phyloP scores from a whole-genome alignment of 208 protist genomes.

The Histomonas meleagridis region DNA sequence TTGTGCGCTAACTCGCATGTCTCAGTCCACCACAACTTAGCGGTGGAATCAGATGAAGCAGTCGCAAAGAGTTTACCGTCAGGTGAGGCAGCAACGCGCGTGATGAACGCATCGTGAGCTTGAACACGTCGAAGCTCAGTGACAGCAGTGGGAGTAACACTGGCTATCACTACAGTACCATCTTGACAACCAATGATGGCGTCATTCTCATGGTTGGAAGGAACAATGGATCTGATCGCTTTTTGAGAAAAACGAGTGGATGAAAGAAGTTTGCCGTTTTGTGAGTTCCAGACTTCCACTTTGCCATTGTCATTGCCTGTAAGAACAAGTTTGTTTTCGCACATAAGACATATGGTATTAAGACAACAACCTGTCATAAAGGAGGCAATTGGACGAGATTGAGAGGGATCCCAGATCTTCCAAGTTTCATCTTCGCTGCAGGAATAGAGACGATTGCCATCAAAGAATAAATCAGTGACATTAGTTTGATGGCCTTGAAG shows the following conservation, averaged over 20 bases:
- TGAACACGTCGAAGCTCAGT: not conserved
- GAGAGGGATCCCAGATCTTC: not conserved
- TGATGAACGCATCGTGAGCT: not conserved
- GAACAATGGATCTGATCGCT: not conserved
- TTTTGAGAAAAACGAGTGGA: not conserved
- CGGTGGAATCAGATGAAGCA: not conserved
- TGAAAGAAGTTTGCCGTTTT: not conserved
- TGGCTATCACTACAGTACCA: not conserved
- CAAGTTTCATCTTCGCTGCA: constrained; percentile 6
- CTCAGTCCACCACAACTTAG: not conserved
- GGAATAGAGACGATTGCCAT: not conserved
- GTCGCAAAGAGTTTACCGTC: constrained; percentile 21
- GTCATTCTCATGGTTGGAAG: not conserved
- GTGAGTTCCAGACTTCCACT: not conserved
- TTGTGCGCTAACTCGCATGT: not conserved
- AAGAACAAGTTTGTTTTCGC: not conserved
- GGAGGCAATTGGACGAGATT: not conserved
- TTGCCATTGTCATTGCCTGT: not conserved
- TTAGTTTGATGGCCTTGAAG: constrained; percentile 24
- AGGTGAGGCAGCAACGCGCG: not conserved
- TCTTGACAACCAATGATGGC: not conserved
- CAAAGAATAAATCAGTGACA: constrained; percentile 10
- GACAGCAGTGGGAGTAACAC: not conserved
- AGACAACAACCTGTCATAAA: not conserved
- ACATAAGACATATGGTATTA: not conserved